A percentile compares a stretch with the other conserved stretches of the same genome.
Conservation (phyloP, 192 early-diverging fungal species). For the Helicostylum pulchrum region DNA sequence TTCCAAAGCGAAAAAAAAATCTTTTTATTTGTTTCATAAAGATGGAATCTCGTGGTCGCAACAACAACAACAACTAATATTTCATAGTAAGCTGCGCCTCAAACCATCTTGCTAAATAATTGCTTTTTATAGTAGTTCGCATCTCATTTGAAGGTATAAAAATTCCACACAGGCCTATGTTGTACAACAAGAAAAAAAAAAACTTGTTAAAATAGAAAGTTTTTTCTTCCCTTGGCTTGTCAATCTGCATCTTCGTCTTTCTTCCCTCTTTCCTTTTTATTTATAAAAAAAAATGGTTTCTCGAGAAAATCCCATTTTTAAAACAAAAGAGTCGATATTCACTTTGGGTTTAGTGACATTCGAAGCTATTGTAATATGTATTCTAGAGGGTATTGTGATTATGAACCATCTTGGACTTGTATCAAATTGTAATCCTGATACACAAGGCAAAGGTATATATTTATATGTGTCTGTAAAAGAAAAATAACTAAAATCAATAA, state of each 20-base stretch:
- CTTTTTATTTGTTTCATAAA: too few species aligned
- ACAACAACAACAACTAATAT: neutral
- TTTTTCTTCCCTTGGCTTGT: neutral
- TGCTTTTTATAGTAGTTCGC: neutral
- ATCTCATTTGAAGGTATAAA: neutral
- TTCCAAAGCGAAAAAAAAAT: too few species aligned
- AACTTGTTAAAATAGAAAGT: too few species aligned
- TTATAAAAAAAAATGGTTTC: neutral
- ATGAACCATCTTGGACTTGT: constrained; percentile 27
- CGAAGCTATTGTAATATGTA: constrained; percentile 29
- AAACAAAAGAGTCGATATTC: constrained; percentile 17
- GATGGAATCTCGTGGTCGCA: too few species aligned
- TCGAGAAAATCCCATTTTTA: constrained; percentile 14
- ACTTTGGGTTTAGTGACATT: constrained; percentile 27
- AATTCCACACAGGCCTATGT: too few species aligned
- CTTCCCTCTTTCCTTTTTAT: neutral
- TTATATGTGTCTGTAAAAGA: neutral
- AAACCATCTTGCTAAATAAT: neutral
- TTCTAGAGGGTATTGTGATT: constrained; percentile 33
- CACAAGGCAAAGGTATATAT: constrained; percentile 19
- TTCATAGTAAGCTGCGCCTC: neutral
- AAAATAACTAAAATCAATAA: neutral
- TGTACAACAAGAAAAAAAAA: too few species aligned
- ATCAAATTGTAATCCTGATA: constrained; percentile 22
- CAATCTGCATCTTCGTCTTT: neutral